Conservation (phyloP, 2,329 filamentous ascomycete species). For the Hymenoscyphus albidus region DNA sequence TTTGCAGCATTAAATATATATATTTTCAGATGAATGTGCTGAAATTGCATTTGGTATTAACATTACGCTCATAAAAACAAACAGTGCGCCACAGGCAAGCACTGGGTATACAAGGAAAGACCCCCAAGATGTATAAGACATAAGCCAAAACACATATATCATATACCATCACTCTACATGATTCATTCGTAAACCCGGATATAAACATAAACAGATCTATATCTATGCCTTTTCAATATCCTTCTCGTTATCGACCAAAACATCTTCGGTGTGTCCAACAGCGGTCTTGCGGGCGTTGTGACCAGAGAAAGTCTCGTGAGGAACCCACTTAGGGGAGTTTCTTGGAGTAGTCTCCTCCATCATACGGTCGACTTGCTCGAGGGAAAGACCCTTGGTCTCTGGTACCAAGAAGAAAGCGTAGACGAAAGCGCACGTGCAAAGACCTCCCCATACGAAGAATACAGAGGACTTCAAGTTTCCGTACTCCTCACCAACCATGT, state of each 20-base stretch:
- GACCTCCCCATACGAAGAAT: slow-evolving; percentile 71
- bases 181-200: neutral
- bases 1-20: too few species aligned
- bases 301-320: slow-evolving; percentile 30
- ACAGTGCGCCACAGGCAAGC: slow-evolving; percentile 1
- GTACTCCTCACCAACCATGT: slow-evolving; percentile 68
- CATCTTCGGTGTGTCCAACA: neutral
- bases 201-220: neutral
- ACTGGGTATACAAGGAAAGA: neutral
- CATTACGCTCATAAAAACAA: slow-evolving; percentile 1
- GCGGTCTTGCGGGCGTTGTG: neutral
- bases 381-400: slow-evolving; percentile 80
- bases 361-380: slow-evolving; percentile 77
- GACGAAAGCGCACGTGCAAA: slow-evolving; percentile 64
- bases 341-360: slow-evolving; percentile 52
- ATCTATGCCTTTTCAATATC: neutral
- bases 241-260: neutral
- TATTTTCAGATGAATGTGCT: neutral
- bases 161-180: neutral
- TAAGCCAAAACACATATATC: neutral
- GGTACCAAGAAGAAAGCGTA: slow-evolving; percentile 75
- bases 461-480: slow-evolving; percentile 70
- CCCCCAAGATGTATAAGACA: slow-evolving; percentile 1
- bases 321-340: slow-evolving; percentile 30
- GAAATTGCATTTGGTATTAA: neutral